Evolutionary conservation across 1,139 yeast genomes (phyloP), one percentile per base, ranked within the genome.

Genomic region (Pneumocystis carinii): DNA sequence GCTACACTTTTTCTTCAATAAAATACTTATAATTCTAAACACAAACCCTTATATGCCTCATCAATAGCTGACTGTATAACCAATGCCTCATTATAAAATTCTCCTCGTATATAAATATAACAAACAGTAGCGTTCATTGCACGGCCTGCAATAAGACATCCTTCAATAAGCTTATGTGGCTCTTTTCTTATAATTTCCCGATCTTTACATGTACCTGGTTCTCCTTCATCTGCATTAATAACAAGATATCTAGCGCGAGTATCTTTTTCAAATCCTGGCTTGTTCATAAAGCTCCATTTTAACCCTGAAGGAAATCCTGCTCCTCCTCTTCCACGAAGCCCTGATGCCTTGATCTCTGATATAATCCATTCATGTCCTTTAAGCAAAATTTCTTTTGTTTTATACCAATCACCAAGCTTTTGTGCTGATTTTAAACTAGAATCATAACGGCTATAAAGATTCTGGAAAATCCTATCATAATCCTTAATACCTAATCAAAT

Each of bases 71-170:
- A 76, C 76, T 87, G 95, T 70, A 87, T 79, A 61, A 78, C 76
- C 58, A 78, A 81, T 3, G 92, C 83, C 76, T 87, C 95, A 71
- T 85, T 83, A 76, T 85, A 87, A 72, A 87, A 87, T 75, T 87
- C 95, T 65, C 95, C 95, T 76, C 95, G 82, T 70, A 87, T 87
- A 76, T 87, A 87, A 69, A 87, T 87, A 76, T 87, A 87, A 63
- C 94, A 95, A 66, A 95, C 95, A 62, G 94, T 84, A 59, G 95
- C 95, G 75, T 87, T 88, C 95, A 87, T 87, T 63, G 87, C 95
- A 69, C 95, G 81, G 64, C 95, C 95, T 37, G 92, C 88, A 66
- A 88, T 79, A 65, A 87, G 77, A 77, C 95, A 87, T 29, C 95
- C 95, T 75, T 87, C 95, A 63, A 87, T 86, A 67, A 87, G 83